Base-by-base conservation (phyloP, 805 yeast species). In the Clavispora phyllophila region DNA sequence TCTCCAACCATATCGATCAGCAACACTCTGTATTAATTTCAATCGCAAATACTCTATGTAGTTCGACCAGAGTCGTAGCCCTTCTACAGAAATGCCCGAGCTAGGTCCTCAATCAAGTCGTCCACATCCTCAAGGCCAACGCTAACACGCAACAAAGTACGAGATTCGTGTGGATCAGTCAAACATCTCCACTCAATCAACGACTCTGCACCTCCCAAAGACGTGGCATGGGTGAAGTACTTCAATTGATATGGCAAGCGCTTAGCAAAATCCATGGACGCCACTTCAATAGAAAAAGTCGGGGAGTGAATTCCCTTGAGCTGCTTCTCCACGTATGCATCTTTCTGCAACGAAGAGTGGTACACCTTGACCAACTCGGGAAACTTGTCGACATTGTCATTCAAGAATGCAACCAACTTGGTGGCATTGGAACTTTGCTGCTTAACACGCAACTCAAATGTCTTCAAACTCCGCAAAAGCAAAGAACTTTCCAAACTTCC, bases 181-280 rank as follows among this genome's bases (percentile, higher is more conserved):
- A 90, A 57, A 0, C 87, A 82, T 57, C 96, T 78, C 96, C 96
- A 88, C 63, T 90, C 97, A 44, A 90, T 79, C 56, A 89, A 68
- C 36, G 95, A 84, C 63, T 91, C 97, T 12, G 85, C 87, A 18
- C 97, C 96, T 31, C 97, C 97, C 22, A 91, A 69, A 2, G 96
- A 87, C 0, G 96, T 89, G 4, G 96, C 96, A 63, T 90, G 98
- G 52, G 82, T 84, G 68, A 89, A 88, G 49, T 76, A 77, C 51
- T 78, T 75, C 45, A 88, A 66, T 45, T 70, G 75, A 3, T 82
- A 68, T 7, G 96, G 95, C 13, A 90, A 66, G 9, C 53, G 42
- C 49, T 72, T 76, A 0, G 96, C 96, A 28, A 70, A 62, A 7
- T 76, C 78, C 37, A 66, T 74, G 9, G 68, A 55, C 6, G 58